Base-by-base conservation (phyloP, 179 eudicot species). In the Carnegiea gigantea region DNA sequence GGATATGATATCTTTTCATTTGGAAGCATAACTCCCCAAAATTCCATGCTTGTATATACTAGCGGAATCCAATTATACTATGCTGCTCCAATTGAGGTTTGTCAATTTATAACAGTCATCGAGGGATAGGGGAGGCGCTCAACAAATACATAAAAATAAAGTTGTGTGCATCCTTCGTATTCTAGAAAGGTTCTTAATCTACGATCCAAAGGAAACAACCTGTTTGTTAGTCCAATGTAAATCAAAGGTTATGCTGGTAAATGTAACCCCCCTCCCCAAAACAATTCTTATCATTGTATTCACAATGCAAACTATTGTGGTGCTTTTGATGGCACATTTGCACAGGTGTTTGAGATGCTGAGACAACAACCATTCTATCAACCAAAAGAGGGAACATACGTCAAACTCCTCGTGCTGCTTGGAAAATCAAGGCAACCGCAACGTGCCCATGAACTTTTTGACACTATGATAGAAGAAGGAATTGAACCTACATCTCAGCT, bases 311-410 rank as follows among this genome's bases (percentile, higher is more conserved):
- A 67, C 20, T 21, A 62, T 54, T 57, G 48, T 30, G 68, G 48
- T 38, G 62, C 8, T 12, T 82, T 85, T 26, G 36, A 30, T n/a
- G 49, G 57, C 5, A 51, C 57, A 51, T 51, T 62, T 81, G 59
- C 65, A 28, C 82, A 95, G 99, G 95, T 91, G 51, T 96, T 96
- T 84, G 97, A 93, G 87, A 94, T 92, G 97, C 92, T 96, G 77
- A 92, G 88, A 86, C 88, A 87, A 79, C 99, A 96, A 76, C 87
- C 95, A 1, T 96, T 92, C 79, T 96, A 94, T 86, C 92, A 94
- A 59, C 99, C 98, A 20, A 96, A 91, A 86, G 93, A 91, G 89
- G 97, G 98, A 82, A 93, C 97, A 46, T 96, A 96, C 84, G 91
- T 94, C 96, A 96, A 89, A 82, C 97, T 96, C 49, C 86, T 96